A percentile compares a stretch with the other conserved stretches of the same genome.
Conservation (phyloP, 176 grass and related monocot species). For the Cenchrus purpureus region DNA sequence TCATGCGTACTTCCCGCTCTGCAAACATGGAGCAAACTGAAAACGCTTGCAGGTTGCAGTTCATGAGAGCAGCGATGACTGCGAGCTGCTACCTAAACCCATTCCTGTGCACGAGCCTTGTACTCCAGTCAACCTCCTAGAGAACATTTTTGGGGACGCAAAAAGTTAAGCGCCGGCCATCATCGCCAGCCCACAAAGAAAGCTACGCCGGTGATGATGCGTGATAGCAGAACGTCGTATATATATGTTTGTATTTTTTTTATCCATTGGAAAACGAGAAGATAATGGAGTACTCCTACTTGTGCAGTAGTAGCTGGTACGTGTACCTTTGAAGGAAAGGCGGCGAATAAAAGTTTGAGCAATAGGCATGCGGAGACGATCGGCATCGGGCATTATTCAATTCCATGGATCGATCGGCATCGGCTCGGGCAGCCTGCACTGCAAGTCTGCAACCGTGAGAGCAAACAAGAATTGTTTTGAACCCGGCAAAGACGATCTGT, state of each 20-base stretch:
- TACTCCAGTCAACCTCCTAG: slow-evolving; percentile 14
- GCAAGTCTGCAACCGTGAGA: background rate
- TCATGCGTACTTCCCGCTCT: background rate
- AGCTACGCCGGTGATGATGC: slow-evolving; percentile 39
- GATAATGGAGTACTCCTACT: background rate
- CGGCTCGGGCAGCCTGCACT: background rate
- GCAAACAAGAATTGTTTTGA: slow-evolving; percentile 3
- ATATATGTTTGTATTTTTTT: slow-evolving; percentile 1
- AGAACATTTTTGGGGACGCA: slow-evolving; percentile 42
- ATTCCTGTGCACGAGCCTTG: slow-evolving; percentile 9
- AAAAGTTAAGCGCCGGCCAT: slow-evolving; percentile 38
- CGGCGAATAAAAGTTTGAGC: slow-evolving; percentile 10
- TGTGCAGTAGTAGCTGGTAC: background rate
- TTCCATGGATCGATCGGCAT: background rate
- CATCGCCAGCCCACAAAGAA: slow-evolving; percentile 42
- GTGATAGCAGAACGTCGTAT: slow-evolving; percentile 18
- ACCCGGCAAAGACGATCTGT: slow-evolving; percentile 38
- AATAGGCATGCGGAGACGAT: slow-evolving; percentile 31
- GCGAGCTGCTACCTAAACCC: background rate
- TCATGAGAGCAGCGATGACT: background rate
- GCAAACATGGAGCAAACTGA: background rate
- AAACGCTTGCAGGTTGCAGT: background rate
- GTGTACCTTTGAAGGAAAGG: slow-evolving; percentile 35
- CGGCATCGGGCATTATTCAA: background rate
- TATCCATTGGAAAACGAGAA: slow-evolving; percentile 19